Base-by-base conservation (phyloP, 208 protist species). In the Jaenimonas drosophilae region DNA sequence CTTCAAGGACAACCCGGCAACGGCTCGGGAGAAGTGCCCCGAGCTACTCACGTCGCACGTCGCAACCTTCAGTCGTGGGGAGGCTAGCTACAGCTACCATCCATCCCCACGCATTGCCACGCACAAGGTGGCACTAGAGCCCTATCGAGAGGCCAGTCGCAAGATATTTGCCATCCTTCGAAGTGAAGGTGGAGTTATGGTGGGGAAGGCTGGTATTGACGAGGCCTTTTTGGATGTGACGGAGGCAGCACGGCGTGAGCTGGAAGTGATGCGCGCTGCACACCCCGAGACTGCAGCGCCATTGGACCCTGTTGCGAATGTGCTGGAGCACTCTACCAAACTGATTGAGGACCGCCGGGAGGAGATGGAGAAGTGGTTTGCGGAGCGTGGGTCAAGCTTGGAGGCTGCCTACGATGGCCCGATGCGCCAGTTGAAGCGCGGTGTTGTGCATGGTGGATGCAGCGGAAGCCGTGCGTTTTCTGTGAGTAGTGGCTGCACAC, bases 191-290 rank as follows among this genome's bases (percentile, higher is more conserved):
- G 71, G 68, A 0, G 65, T 90, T 12, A 21, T 39, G 5, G 65
- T 94, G 7, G 74, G 72, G 38, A 89, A 87, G 54, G 80, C 63
- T 0, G 66, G 82, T 28, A 42, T 94, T 6, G 89, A 96, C 63
- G 89, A 96, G 63, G 84, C 76, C 9, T 94, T 74, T 54, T 46
- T 96, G 2, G 89, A 96, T 36, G 67, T 92, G 9, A 92, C 83
- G 5, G 61, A 58, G 49, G 75, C 77, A 7, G 85, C 82, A 27
- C 37, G 45, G 23, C 12, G 16, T 37, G 64, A 85, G 51, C 57
- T 85, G 33, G 60, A 32, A 21, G 39, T 44, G 26, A 12, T 79
- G 29, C 53, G 51, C 2, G 31, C 60, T n/a, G 52, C 48, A 9
- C 23, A 16, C 23, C 31, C 56, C 3, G 39, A 30, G 36, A 31